These are phyloP conservation scores for Thozetella sp. DNA, from an alignment of 495 filamentous ascomycete species.

Conservation along the genomic window DNA sequence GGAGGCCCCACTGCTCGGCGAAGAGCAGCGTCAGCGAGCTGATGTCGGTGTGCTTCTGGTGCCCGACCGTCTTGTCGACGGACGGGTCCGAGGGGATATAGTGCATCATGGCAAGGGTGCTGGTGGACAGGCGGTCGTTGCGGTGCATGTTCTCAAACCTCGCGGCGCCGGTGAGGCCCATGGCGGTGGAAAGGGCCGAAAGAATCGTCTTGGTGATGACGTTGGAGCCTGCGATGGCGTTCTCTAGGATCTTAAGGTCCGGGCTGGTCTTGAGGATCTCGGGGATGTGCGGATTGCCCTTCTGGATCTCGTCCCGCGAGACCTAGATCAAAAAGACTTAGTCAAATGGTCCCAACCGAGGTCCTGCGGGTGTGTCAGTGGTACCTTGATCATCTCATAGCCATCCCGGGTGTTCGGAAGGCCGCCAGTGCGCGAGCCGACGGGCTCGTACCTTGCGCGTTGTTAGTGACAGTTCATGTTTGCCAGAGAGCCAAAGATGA, in stretches of 20 bases:
- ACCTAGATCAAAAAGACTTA: slow-evolving; percentile 17
- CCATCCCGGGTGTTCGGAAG: slow-evolving; percentile 51
- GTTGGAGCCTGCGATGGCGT: slow-evolving; percentile 48
- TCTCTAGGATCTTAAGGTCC: slow-evolving; percentile 44
- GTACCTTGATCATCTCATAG: slow-evolving; percentile 57
- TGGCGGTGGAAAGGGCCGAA: slow-evolving; percentile 46
- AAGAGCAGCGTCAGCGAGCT: slow-evolving; percentile 59
- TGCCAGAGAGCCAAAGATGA: too few relatives aligned
- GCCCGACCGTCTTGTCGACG: slow-evolving; percentile 42
- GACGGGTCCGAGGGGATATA: slow-evolving; percentile 44
- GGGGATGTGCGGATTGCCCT: slow-evolving; percentile 42
- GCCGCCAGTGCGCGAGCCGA: slow-evolving; percentile 50
- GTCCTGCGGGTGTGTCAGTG: neutral
- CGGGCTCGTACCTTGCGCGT: slow-evolving; percentile 43
- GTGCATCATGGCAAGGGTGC: slow-evolving; percentile 46
- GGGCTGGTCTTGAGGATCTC: slow-evolving; percentile 48
- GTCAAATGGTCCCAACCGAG: neutral
- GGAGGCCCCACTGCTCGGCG: slow-evolving; percentile 57
- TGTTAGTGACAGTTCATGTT: neutral
- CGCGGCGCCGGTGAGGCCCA: slow-evolving; percentile 35
- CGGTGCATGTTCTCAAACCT: slow-evolving; percentile 57
- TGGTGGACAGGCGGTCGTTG: slow-evolving; percentile 48
- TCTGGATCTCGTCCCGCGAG: slow-evolving; percentile 49
- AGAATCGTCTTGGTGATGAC: slow-evolving; percentile 54
- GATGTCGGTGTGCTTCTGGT: slow-evolving; percentile 63